Conservation (phyloP, 2,329 filamentous ascomycete genomes). For the Diaporthe aspalathi region DNA sequence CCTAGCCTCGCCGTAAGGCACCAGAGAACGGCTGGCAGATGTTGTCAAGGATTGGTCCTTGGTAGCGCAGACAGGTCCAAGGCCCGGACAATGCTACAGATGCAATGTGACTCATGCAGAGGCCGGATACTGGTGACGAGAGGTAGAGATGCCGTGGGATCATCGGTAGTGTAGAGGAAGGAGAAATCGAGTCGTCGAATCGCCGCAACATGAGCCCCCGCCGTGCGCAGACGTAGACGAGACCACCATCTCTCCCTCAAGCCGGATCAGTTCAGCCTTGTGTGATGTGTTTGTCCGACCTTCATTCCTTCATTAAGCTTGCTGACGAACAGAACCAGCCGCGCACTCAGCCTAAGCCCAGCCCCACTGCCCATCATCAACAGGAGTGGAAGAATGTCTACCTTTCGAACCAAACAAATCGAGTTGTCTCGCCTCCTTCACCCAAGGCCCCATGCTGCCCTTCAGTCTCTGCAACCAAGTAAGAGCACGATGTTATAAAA, state of each 20-base stretch:
- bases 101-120: background rate
- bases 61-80: background rate
- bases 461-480: background rate
- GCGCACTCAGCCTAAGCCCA: constrained; percentile 7
- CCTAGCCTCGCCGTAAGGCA: constrained; percentile 3
- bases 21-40: background rate
- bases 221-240: background rate
- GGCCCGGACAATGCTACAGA: background rate
- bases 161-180: background rate
- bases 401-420: background rate
- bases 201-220: constrained; percentile 1
- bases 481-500: constrained; percentile 14
- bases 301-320: background rate
- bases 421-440: background rate
- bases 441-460: background rate
- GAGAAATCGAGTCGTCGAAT: background rate
- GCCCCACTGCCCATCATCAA: background rate
- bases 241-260: background rate
- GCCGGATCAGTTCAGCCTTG: background rate
- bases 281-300: background rate
- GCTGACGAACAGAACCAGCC: constrained; percentile 28
- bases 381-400: background rate
- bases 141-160: background rate
- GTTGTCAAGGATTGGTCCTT: background rate
- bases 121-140: background rate